phyloP scores from a whole-genome alignment of 1,139 yeast genomes.

The Waltiozyma sp. region DNA sequence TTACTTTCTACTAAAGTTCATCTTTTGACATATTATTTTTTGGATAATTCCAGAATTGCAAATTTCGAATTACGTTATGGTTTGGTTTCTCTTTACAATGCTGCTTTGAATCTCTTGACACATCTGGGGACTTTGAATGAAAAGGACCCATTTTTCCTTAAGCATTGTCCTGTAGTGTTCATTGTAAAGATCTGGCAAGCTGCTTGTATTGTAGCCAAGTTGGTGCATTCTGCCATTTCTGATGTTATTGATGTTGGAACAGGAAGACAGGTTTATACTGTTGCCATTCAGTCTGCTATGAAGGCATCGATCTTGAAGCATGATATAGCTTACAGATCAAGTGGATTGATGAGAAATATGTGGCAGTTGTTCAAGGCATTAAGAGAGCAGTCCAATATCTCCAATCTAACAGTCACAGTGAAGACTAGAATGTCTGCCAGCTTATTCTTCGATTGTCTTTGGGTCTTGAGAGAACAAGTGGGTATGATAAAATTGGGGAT shows the following conservation, averaged over 20 bases:
- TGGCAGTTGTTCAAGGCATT: constrained; percentile 64
- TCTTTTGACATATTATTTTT: constrained; percentile 66
- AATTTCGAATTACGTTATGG: constrained; percentile 57
- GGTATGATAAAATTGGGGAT: constrained; percentile 62
- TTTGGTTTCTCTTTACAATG: constrained; percentile 63
- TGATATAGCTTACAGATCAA: constrained; percentile 85
- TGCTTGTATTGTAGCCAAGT: constrained; percentile 69
- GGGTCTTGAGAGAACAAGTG: constrained; percentile 73
- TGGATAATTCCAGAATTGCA: constrained; percentile 40
- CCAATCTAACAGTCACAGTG: constrained; percentile 41
- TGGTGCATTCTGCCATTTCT: constrained; percentile 65
- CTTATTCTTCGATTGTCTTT: constrained; percentile 81
- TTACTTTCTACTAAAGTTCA: constrained; percentile 68
- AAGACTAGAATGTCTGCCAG: constrained; percentile 85
- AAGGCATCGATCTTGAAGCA: constrained; percentile 81
- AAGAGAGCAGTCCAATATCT: constrained; percentile 16
- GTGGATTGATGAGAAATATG: constrained; percentile 88
- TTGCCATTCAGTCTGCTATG: constrained; percentile 59
- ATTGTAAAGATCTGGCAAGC: constrained; percentile 85
- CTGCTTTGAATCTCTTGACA: constrained; percentile 59
- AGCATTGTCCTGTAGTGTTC: constrained; percentile 75
- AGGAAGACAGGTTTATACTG: constrained; percentile 63
- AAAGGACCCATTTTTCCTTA: constrained; percentile 51
- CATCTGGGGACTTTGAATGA: constrained; percentile 57
- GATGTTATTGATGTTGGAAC: constrained; percentile 54